Evolutionary conservation across 805 yeast genomes (phyloP).

Genomic region (Teunomyces tritomae): DNA sequence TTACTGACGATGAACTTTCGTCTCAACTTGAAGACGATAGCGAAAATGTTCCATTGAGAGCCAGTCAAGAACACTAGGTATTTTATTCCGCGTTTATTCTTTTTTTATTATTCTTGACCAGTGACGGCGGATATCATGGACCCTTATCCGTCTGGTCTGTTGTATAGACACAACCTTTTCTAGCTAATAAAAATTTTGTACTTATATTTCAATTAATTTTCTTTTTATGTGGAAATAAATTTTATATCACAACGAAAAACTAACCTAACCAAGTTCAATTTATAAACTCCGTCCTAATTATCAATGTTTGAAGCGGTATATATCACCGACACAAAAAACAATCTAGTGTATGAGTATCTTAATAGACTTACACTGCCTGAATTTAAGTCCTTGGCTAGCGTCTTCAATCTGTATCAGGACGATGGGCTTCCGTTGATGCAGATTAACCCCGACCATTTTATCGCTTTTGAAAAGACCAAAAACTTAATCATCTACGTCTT

Average conservation of each 20-base stretch:
- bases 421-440: slow-evolving; percentile 23
- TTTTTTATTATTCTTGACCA: not conserved
- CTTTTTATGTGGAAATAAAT: no score
- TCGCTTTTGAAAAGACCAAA: slow-evolving; percentile 21
- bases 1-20: slow-evolving; percentile 27
- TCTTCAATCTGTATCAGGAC: slow-evolving; percentile 11
- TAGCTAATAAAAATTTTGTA: not conserved
- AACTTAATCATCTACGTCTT: slow-evolving; percentile 28
- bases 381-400: slow-evolving; percentile 25
- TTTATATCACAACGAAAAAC: not conserved
- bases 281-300: not conserved
- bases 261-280: not conserved
- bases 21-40: slow-evolving; percentile 14
- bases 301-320: slow-evolving; percentile 42
- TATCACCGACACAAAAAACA: slow-evolving; percentile 35
- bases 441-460: slow-evolving; percentile 28
- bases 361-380: slow-evolving; percentile 29
- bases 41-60: slow-evolving; percentile 10
- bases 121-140: slow-evolving; percentile 6
- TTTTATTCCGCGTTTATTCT: not conserved
- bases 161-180: slow-evolving; percentile 2
- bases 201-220: not conserved
- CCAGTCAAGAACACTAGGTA: slow-evolving; percentile 1
- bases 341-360: slow-evolving; percentile 36
- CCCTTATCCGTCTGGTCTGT: slow-evolving; percentile 6